Percentiles rank a stretch among this genome's conserved stretches.
These are phyloP conservation scores for Bocquillonia castaneifolia DNA, from an alignment of 441 rosid species.

Conservation along the genomic window DNA sequence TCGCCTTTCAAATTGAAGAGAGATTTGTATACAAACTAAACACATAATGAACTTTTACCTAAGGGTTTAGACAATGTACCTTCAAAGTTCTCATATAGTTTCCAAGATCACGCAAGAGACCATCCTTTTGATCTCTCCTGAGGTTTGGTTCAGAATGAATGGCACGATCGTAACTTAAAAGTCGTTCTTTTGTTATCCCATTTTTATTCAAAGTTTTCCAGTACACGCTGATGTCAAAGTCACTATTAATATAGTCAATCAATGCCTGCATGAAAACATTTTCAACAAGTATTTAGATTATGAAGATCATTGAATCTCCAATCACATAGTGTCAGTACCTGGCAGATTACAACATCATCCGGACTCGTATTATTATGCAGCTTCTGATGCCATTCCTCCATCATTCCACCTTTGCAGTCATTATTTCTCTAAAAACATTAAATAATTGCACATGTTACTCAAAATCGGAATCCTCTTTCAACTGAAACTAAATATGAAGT, in stretches of 20 bases:
- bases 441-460: slow-evolving; percentile 14
- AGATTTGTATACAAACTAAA: not conserved
- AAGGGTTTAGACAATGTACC: slow-evolving; percentile 41
- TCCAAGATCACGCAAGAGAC: slow-evolving; percentile 89
- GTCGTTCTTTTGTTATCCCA: slow-evolving; percentile 89
- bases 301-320: slow-evolving; percentile 20
- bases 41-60: slow-evolving; percentile 12
- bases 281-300: slow-evolving; percentile 16
- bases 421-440: slow-evolving; percentile 71
- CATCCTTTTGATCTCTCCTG: slow-evolving; percentile 72
- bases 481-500: slow-evolving; percentile 7
- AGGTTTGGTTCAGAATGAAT: slow-evolving; percentile 87
- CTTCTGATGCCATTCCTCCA: slow-evolving; percentile 99
- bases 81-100: slow-evolving; percentile 94
- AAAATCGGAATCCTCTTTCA: not conserved
- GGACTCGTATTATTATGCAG: slow-evolving; percentile 99
- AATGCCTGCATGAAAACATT: slow-evolving; percentile 62
- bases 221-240: slow-evolving; percentile 74
- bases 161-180: slow-evolving; percentile 94
- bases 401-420: slow-evolving; percentile 95
- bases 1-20: not conserved
- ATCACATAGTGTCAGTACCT: slow-evolving; percentile 47
- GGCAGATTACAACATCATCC: slow-evolving; percentile 94
- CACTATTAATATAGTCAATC: slow-evolving; percentile 70
- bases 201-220: slow-evolving; percentile 96